Conservation (phyloP, 2,329 filamentous ascomycete species). For the Aspergillus costaricaensis region DNA sequence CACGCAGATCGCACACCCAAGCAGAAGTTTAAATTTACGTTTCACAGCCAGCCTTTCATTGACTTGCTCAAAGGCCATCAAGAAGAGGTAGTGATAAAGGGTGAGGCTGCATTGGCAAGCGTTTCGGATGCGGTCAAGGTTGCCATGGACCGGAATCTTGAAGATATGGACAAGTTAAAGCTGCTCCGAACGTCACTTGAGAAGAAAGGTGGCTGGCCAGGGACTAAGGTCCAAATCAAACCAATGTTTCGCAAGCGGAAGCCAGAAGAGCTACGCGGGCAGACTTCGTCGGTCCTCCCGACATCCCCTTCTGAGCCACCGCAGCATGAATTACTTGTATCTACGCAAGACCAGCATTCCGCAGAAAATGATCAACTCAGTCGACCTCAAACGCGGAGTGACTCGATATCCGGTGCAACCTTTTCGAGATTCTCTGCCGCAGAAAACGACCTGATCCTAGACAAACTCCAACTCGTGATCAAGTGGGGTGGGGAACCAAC, state of each 20-base stretch:
- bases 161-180: constrained; percentile 84
- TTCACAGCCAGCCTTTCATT: constrained; percentile 95
- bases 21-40: constrained; percentile 99
- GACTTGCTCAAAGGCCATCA: constrained; percentile 92
- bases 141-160: constrained; percentile 75
- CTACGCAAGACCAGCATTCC: constrained; percentile 23
- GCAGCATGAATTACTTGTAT: constrained; percentile 25
- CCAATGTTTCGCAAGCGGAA: constrained; percentile 96
- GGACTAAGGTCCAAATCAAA: constrained; percentile 98
- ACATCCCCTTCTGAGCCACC: constrained; percentile 12
- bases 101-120: constrained; percentile 82
- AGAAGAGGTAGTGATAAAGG: constrained; percentile 92
- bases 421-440: constrained; percentile 92
- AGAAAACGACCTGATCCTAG: constrained; percentile 88
- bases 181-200: constrained; percentile 81
- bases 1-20: constrained; percentile 97
- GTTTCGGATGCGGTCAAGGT: constrained; percentile 84
- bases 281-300: constrained; percentile 21
- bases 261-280: constrained; percentile 57
- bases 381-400: constrained; percentile 65
- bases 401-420: constrained; percentile 86
- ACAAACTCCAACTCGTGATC: constrained; percentile 95
- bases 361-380: constrained; percentile 39
- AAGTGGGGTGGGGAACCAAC: constrained; percentile 99
- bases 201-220: constrained; percentile 91